Evolutionary conservation across 352 stramenopile genomes (phyloP).

Genomic region (Phytophthora megakarya): DNA sequence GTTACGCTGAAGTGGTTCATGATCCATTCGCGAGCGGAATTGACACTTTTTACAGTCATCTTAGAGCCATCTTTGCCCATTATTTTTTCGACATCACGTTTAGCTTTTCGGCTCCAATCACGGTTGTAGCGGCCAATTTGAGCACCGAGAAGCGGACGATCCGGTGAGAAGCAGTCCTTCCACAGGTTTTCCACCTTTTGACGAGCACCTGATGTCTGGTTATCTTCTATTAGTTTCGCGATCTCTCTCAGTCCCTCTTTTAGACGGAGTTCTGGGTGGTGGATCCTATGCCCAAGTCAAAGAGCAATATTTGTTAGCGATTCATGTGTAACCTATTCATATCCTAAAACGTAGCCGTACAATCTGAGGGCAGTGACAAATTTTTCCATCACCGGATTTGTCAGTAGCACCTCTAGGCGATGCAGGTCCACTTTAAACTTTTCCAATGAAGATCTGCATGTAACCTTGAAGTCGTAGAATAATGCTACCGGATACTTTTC

Average conservation of each 20-base stretch:
- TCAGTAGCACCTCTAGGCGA: slow-evolving; percentile 51
- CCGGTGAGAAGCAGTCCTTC: slow-evolving; percentile 66
- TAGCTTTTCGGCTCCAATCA: slow-evolving; percentile 60
- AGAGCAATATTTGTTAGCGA: slow-evolving; percentile 13
- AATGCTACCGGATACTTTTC: slow-evolving; percentile 71
- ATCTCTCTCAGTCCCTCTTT: slow-evolving; percentile 81
- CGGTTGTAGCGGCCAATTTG: slow-evolving; percentile 82
- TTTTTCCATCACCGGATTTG: slow-evolving; percentile 82
- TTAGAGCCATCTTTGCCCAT: slow-evolving; percentile 68
- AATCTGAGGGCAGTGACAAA: slow-evolving; percentile 78
- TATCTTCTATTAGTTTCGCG: slow-evolving; percentile 62
- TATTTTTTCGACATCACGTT: slow-evolving; percentile 72
- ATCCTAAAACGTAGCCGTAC: slow-evolving; percentile 37
- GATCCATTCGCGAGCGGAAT: slow-evolving; percentile 70
- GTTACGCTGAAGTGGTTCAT: slow-evolving; percentile 72
- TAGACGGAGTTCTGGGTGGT: slow-evolving; percentile 79
- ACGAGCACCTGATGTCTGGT: slow-evolving; percentile 38
- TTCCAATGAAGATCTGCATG: slow-evolving; percentile 42
- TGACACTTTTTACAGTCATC: slow-evolving; percentile 57
- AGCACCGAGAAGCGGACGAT: slow-evolving; percentile 51
- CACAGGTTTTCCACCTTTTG: slow-evolving; percentile 49
- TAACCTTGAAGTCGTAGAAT: slow-evolving; percentile 87
- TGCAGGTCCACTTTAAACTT: slow-evolving; percentile 54
- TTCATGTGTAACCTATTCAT: not conserved
- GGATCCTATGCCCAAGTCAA: slow-evolving; percentile 52